phyloP scores from a whole-genome alignment of 225 moss, liverwort and hornwort genomes.

The Takakia lepidozioides region DNA sequence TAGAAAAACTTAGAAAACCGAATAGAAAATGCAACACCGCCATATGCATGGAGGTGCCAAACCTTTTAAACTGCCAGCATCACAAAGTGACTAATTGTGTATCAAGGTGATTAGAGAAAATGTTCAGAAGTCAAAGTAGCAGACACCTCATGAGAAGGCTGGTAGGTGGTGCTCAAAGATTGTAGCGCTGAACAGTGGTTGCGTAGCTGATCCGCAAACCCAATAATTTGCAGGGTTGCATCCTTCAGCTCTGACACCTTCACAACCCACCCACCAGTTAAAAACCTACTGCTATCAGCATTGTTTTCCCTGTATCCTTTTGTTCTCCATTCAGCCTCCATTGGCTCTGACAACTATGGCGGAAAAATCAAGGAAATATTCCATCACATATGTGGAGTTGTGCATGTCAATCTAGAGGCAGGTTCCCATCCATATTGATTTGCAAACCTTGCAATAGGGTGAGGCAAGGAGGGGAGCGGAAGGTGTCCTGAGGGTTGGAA shows the following conservation, averaged over 20 bases:
- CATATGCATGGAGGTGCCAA: neutral
- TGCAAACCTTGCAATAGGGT: no score
- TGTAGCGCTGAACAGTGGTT: slow-evolving; percentile 24
- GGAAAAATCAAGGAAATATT: neutral
- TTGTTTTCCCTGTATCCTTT: neutral
- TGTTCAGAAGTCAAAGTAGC: neutral
- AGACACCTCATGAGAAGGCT: slow-evolving; percentile 19
- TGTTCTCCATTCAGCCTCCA: no score
- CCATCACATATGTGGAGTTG: neutral
- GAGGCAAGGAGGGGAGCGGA: no score
- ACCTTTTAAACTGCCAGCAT: neutral
- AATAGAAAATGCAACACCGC: neutral
- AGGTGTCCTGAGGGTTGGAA: no score
- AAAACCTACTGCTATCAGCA: neutral
- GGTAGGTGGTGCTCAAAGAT: slow-evolving; percentile 13
- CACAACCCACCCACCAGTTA: neutral
- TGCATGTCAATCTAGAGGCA: neutral
- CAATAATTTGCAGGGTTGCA: slow-evolving; percentile 26
- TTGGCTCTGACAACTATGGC: no score
- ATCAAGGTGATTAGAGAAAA: neutral
- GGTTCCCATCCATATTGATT: neutral
- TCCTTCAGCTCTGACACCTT: slow-evolving; percentile 24
- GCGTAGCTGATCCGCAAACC: slow-evolving; percentile 20
- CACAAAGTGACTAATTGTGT: neutral
- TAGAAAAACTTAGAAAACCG: neutral